phyloP scores from a whole-genome alignment of 2,329 filamentous ascomycete genomes.

The Hortaea sp. region DNA sequence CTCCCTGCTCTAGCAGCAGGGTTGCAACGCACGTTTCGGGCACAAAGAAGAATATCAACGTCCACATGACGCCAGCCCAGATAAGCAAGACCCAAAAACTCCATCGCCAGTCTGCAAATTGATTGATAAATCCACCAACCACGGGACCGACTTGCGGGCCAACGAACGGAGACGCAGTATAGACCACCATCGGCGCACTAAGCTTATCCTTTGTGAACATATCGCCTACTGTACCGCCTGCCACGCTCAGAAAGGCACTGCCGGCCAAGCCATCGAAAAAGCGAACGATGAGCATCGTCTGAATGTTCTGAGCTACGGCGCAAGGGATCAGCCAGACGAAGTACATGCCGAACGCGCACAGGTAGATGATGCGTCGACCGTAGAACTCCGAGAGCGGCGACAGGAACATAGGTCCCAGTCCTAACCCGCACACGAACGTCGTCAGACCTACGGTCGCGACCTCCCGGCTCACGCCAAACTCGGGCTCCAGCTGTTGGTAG shows the following conservation, averaged over 20 bases:
- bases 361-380: slow-evolving; percentile 57
- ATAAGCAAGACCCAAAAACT: slow-evolving; percentile 78
- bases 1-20: no score
- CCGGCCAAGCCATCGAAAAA: slow-evolving; percentile 70
- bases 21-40: slow-evolving; percentile 57
- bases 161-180: slow-evolving; percentile 47
- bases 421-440: slow-evolving; percentile 69
- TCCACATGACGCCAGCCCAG: slow-evolving; percentile 59
- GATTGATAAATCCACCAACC: slow-evolving; percentile 74
- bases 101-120: slow-evolving; percentile 64
- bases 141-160: slow-evolving; percentile 48
- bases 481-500: slow-evolving; percentile 63
- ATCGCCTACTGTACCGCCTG: slow-evolving; percentile 78
- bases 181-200: slow-evolving; percentile 75
- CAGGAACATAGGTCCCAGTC: slow-evolving; percentile 46
- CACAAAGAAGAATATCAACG: slow-evolving; percentile 59
- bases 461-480: slow-evolving; percentile 61
- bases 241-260: slow-evolving; percentile 54
- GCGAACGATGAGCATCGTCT: slow-evolving; percentile 57
- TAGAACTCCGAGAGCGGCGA: slow-evolving; percentile 57
- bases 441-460: slow-evolving; percentile 74
- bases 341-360: slow-evolving; percentile 55
- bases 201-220: slow-evolving; percentile 60
- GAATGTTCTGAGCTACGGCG: slow-evolving; percentile 56
- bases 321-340: slow-evolving; percentile 59